Evolutionary conservation across 495 filamentous ascomycete species (phyloP).

Genomic region (Aspergillus diversus): DNA sequence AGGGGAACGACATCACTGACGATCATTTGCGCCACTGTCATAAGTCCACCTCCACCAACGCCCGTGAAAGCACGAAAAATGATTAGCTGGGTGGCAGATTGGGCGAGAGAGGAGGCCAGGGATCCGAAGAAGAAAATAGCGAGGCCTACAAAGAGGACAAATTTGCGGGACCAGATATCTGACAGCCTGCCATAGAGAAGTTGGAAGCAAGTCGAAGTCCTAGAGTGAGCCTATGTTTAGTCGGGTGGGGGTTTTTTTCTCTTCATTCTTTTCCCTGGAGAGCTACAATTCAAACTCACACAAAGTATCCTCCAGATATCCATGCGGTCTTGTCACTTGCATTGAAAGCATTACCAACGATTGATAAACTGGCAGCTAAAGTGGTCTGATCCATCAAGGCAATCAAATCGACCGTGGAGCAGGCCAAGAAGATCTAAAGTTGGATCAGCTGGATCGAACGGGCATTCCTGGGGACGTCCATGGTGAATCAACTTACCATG

Average conservation of each 20-base stretch:
- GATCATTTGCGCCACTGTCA: conserved; percentile 58
- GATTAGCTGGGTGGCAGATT: conserved; percentile 55
- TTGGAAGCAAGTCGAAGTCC: conserved; percentile 60
- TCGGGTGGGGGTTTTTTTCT: too few relatives aligned
- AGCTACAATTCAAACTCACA: conserved; percentile 36
- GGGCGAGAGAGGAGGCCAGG: conserved; percentile 54
- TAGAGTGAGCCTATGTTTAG: conserved; percentile 12
- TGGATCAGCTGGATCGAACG: conserved; percentile 7
- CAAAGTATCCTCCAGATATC: conserved; percentile 59
- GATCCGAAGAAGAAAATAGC: conserved; percentile 59
- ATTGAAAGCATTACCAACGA: conserved; percentile 51
- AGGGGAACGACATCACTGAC: conserved; percentile 60
- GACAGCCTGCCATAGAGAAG: conserved; percentile 59
- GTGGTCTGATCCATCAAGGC: conserved; percentile 61
- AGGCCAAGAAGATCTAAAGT: conserved; percentile 56
- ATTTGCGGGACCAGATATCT: conserved; percentile 61
- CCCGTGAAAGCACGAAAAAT: conserved; percentile 59
- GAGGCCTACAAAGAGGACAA: conserved; percentile 53
- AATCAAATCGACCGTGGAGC: conserved; percentile 57
- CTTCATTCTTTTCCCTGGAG: neutral
- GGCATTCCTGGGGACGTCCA: neutral
- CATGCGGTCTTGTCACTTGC: conserved; percentile 54
- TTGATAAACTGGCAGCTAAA: conserved; percentile 53
- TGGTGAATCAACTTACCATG: conserved; percentile 37
- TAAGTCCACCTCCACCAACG: conserved; percentile 59